Percentiles rank a stretch among this genome's conserved stretches.
phyloP scores from a whole-genome alignment of 495 filamentous ascomycete species.

The Hypoxylon intermedium region DNA sequence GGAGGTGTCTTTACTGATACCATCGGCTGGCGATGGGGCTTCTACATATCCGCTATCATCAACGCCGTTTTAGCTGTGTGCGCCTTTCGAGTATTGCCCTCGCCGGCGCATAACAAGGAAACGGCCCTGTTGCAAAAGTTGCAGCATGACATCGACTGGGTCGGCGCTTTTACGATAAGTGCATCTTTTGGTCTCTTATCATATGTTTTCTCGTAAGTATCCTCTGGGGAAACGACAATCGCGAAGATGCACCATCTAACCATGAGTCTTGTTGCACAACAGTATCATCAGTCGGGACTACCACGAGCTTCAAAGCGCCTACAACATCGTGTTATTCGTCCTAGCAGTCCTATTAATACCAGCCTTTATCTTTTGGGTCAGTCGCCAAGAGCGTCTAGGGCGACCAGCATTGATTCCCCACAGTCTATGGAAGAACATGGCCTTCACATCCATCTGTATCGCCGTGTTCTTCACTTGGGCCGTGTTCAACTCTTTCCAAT shows the following conservation, averaged over 20 bases:
- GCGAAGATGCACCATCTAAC: too few species aligned
- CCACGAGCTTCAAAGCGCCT: neutral
- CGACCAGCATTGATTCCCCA: conserved; percentile 57
- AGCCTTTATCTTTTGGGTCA: conserved; percentile 56
- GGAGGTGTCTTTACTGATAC: conserved; percentile 59
- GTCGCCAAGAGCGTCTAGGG: conserved; percentile 50
- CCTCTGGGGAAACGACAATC: too few species aligned
- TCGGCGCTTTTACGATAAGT: conserved; percentile 52
- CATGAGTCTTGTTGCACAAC: too few species aligned
- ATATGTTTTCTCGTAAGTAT: conserved; percentile 49
- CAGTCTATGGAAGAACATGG: conserved; percentile 56
- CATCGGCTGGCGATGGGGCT: conserved; percentile 56
- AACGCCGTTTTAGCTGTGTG: conserved; percentile 27
- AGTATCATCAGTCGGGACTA: too few species aligned
- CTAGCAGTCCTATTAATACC: conserved; percentile 52
- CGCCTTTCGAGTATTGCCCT: conserved; percentile 1
- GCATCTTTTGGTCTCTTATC: conserved; percentile 54
- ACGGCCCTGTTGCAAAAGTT: conserved; percentile 20
- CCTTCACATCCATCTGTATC: conserved; percentile 59
- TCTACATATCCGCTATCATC: conserved; percentile 52
- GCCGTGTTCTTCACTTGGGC: conserved; percentile 60
- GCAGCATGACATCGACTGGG: conserved; percentile 57
- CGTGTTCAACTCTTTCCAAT: conserved; percentile 56
- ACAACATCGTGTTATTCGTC: conserved; percentile 46
- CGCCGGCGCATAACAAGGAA: too few species aligned